Percentiles rank a stretch among this genome's conserved stretches.
Evolutionary conservation across 768 basidiomycete species (phyloP).

Genomic region (Podaxis pistillaris): DNA sequence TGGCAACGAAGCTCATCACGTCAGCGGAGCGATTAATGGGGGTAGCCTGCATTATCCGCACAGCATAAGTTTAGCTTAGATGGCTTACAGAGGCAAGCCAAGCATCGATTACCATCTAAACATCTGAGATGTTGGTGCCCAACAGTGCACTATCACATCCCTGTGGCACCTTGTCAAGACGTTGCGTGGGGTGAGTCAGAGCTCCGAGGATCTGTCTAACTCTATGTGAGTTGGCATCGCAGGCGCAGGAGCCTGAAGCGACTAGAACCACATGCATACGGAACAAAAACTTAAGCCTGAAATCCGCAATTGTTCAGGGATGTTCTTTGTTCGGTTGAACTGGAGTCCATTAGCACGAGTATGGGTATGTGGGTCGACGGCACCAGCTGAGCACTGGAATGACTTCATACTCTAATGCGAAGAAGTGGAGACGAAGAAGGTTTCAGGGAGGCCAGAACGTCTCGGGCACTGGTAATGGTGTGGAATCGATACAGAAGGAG

Average conservation of each 20-base stretch:
- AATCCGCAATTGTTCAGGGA: neutral
- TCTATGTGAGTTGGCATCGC: neutral
- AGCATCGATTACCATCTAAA: neutral
- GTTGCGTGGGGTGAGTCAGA: neutral
- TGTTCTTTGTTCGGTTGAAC: neutral
- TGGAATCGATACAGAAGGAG: neutral
- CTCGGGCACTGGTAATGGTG: neutral
- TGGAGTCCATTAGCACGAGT: neutral
- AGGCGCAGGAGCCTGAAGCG: neutral
- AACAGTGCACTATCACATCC: neutral
- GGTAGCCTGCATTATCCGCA: neutral
- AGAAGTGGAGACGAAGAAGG: neutral
- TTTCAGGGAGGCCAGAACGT: neutral
- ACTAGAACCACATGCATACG: neutral
- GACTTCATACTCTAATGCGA: neutral
- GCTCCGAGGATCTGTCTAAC: conserved; percentile 1
- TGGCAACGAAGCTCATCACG: neutral
- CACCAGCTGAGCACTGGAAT: neutral
- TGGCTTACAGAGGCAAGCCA: neutral
- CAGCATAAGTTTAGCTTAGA: neutral
- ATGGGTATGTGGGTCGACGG: neutral
- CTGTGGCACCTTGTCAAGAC: neutral
- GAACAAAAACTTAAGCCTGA: neutral
- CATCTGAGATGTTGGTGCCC: too few relatives aligned
- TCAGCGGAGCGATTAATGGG: neutral